A percentile compares a stretch with the other conserved stretches of the same genome.
phyloP scores from a whole-genome alignment of 176 grass and related monocot species.

The Canna indica region DNA sequence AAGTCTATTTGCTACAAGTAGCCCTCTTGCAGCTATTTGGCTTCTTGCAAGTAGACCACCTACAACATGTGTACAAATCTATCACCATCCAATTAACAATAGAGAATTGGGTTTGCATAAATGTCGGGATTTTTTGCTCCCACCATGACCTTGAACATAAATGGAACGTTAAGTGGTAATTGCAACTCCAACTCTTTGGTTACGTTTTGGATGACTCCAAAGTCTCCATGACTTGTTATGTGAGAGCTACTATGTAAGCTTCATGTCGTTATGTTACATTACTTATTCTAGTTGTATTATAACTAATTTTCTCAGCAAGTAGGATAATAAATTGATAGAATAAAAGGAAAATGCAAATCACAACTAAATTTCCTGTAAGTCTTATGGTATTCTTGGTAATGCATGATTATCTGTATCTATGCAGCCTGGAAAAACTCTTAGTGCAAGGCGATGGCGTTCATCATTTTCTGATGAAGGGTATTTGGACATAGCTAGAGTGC shows the following conservation, averaged over 20 bases:
- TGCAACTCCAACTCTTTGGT: no score
- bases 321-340: not conserved
- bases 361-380: not conserved
- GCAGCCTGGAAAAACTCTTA: constrained; percentile 77
- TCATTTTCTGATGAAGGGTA: constrained; percentile 68
- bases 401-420: not conserved
- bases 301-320: not conserved
- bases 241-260: not conserved
- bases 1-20: no score
- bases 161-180: no score
- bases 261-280: not conserved
- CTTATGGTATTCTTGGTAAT: not conserved
- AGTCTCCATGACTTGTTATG: no score
- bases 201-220: no score
- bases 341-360: not conserved
- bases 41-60: no score
- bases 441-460: constrained; percentile 74
- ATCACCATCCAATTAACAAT: no score
- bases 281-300: not conserved
- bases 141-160: no score
- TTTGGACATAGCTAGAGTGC: constrained; percentile 55
- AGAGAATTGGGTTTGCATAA: no score
- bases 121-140: no score
- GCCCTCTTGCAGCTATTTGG: no score
- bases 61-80: no score